Percentiles rank a stretch among this genome's conserved stretches.
phyloP scores from a whole-genome alignment of 805 yeast species.

The Candida arabinofermentans region DNA sequence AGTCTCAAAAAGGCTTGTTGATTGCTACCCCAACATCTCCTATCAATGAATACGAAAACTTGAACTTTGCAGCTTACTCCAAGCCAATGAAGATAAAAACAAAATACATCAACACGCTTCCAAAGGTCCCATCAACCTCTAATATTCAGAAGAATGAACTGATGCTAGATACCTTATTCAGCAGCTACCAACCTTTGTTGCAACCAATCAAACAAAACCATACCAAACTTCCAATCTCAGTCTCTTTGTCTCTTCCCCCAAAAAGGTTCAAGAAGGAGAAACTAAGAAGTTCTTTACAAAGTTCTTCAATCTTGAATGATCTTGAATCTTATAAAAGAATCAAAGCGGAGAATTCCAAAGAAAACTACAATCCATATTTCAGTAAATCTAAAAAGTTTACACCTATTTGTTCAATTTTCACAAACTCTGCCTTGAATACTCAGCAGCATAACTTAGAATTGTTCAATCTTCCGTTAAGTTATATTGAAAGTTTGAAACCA shows the following conservation, averaged over 20 bases:
- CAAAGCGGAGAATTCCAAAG: constrained; percentile 14
- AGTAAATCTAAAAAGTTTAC: constrained; percentile 23
- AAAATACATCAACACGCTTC: constrained; percentile 26
- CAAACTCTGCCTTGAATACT: constrained; percentile 30
- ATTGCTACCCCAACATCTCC: background rate
- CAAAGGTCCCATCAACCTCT: constrained; percentile 31
- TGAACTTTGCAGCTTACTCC: constrained; percentile 4
- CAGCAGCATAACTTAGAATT: constrained; percentile 32
- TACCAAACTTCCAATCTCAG: constrained; percentile 20
- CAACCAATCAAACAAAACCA: constrained; percentile 28
- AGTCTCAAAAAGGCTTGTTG: background rate
- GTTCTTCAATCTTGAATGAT: constrained; percentile 26
- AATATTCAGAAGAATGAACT: constrained; percentile 27
- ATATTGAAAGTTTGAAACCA: constrained; percentile 20
- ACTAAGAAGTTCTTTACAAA: constrained; percentile 17
- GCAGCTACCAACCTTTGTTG: constrained; percentile 26
- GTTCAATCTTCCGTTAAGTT: constrained; percentile 30
- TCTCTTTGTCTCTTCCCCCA: constrained; percentile 16
- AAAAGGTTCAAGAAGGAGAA: constrained; percentile 15
- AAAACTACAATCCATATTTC: constrained; percentile 28
- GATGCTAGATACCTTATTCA: constrained; percentile 28
- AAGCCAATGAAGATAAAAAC: constrained; percentile 15
- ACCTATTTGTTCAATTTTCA: constrained; percentile 28
- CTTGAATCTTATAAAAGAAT: constrained; percentile 23
- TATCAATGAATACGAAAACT: constrained; percentile 2